These are phyloP conservation scores for Achaetomium macrosporum DNA, from an alignment of 2,329 filamentous ascomycete species.

Conservation along the genomic window DNA sequence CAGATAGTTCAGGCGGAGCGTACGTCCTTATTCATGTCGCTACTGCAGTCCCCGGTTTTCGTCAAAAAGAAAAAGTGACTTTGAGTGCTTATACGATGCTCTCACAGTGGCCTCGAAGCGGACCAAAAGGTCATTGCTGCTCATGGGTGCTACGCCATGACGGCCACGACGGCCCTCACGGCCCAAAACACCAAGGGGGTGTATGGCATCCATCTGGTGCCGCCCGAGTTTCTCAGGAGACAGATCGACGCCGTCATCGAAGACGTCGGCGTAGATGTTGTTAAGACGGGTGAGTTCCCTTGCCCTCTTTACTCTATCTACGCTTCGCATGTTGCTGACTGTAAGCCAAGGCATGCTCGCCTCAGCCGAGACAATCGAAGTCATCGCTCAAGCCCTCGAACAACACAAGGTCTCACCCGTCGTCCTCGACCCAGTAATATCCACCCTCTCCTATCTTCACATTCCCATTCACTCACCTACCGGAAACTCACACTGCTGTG, in stretches of 20 bases:
- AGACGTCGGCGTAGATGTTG: constrained; percentile 81
- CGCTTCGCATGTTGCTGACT: background rate
- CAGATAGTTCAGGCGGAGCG: constrained; percentile 88
- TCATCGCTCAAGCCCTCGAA: constrained; percentile 59
- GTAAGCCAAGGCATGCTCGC: constrained; percentile 67
- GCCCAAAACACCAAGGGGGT: constrained; percentile 90
- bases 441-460: background rate
- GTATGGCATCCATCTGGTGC: constrained; percentile 71
- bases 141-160: constrained; percentile 93
- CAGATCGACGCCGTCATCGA: constrained; percentile 80
- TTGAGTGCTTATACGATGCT: constrained; percentile 4
- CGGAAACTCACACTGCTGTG: background rate
- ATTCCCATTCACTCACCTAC: background rate
- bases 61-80: background rate
- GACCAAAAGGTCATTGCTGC: constrained; percentile 92
- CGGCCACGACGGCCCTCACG: constrained; percentile 90
- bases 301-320: background rate
- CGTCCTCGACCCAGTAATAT: constrained; percentile 67
- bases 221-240: constrained; percentile 70
- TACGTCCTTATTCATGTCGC: constrained; percentile 33
- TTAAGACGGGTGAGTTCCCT: constrained; percentile 70
- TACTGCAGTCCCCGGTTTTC: background rate
- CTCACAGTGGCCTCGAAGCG: constrained; percentile 75
- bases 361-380: constrained; percentile 61
- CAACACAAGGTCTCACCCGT: constrained; percentile 51